Percentiles rank a stretch among this genome's conserved stretches.
Evolutionary conservation across 805 yeast genomes (phyloP).

Genomic region (Kockiozyma suomiensis): DNA sequence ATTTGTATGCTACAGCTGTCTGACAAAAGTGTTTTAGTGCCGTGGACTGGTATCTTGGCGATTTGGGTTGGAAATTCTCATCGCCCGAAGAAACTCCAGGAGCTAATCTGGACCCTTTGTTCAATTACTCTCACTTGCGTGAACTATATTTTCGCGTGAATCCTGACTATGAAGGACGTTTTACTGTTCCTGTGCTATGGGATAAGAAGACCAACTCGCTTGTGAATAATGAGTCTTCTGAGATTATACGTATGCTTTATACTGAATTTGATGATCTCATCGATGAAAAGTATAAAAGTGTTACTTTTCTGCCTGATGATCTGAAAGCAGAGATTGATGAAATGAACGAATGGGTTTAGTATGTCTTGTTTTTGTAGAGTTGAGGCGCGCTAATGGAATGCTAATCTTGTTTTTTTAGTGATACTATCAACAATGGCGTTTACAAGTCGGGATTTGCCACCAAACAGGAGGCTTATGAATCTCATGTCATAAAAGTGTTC

Average conservation of each 20-base stretch:
- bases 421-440: slow-evolving; percentile 86
- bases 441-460: slow-evolving; percentile 92
- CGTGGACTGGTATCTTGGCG: slow-evolving; percentile 90
- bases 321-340: slow-evolving; percentile 66
- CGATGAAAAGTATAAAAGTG: slow-evolving; percentile 50
- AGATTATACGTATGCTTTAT: slow-evolving; percentile 82
- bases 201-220: slow-evolving; percentile 80
- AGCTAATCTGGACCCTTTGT: slow-evolving; percentile 59
- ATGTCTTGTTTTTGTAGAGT: not conserved
- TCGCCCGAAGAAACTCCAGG: slow-evolving; percentile 51
- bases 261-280: slow-evolving; percentile 60
- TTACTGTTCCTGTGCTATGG: slow-evolving; percentile 93
- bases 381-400: not conserved
- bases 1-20: slow-evolving; percentile 46
- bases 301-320: slow-evolving; percentile 65
- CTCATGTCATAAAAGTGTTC: slow-evolving; percentile 65
- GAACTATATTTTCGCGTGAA: slow-evolving; percentile 76
- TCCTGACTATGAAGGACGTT: slow-evolving; percentile 76
- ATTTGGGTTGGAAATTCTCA: slow-evolving; percentile 85
- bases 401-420: slow-evolving; percentile 38
- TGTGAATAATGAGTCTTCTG: slow-evolving; percentile 90
- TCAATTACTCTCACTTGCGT: slow-evolving; percentile 61
- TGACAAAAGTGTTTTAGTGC: slow-evolving; percentile 54
- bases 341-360: slow-evolving; percentile 75
- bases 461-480: slow-evolving; percentile 77